Evolutionary conservation across 2,329 filamentous ascomycete genomes (phyloP).

Genomic region (Paecilomyces dactylethromorphus): DNA sequence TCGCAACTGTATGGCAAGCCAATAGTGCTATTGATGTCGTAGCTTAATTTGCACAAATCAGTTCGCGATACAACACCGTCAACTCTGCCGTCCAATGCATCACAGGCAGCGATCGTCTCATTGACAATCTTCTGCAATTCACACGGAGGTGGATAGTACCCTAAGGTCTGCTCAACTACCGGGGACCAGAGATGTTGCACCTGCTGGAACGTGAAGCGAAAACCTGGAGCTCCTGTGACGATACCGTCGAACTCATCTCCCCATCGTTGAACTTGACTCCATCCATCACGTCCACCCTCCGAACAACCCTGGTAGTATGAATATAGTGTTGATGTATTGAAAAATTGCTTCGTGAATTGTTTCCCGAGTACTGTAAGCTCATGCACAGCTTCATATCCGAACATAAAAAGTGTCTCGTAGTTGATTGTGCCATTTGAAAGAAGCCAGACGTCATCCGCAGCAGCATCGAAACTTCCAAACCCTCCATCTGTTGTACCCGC

Average conservation of each 20-base stretch:
- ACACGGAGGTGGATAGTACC: conserved; percentile 36
- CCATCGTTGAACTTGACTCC: conserved; percentile 43
- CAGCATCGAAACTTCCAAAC: conserved; percentile 41
- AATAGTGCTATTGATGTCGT: conserved; percentile 42
- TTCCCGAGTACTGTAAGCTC: conserved; percentile 44
- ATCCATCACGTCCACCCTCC: conserved; percentile 44
- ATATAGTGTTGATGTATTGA: conserved; percentile 19
- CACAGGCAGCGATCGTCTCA: conserved; percentile 49
- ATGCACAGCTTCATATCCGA: conserved; percentile 43
- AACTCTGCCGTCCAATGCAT: conserved; percentile 48
- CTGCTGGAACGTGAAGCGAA: conserved; percentile 29
- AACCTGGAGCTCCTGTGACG: conserved; percentile 31
- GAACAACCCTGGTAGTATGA: conserved; percentile 46
- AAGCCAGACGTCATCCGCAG: conserved; percentile 31
- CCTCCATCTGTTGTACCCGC: conserved; percentile 46
- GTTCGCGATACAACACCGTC: conserved; percentile 49
- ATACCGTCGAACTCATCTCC: conserved; percentile 36
- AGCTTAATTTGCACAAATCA: conserved; percentile 42
- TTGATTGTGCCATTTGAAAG: conserved; percentile 40
- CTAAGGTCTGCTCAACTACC: conserved; percentile 29
- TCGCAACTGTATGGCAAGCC: conserved; percentile 41
- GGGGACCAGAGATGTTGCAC: conserved; percentile 31
- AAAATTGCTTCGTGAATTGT: conserved; percentile 35
- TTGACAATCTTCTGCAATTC: conserved; percentile 48
- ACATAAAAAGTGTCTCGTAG: conserved; percentile 45